Evolutionary conservation across 345 rosid species (phyloP), one percentile per base, ranked within the genome.

Genomic region (Melastoma malabathricum): DNA sequence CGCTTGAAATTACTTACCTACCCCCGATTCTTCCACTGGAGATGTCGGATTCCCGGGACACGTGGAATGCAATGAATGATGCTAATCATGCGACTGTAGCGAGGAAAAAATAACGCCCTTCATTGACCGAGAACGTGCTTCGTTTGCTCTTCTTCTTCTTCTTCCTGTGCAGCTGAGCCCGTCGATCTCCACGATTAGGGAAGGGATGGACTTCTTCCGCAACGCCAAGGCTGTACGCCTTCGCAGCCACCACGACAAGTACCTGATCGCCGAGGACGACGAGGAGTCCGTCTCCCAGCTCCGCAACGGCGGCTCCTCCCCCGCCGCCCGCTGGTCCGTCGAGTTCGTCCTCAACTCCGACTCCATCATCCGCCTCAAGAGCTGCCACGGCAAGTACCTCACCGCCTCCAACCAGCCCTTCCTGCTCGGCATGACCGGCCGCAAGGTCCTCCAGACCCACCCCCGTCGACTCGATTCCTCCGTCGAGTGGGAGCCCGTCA

Each of bases 321-420:
- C 67, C 56, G 76, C 44, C 60, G 90, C 84, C 27, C 67, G 67
- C 50, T 90, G 96, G 96, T 71, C 69, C 10, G 85, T 92, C 3
- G 94, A 88, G 47, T 55, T 65, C 29, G 77, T 88, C 1, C 77
- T 75, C 23, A 77, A 70, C 17, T 64, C 78, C 6, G 47, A 57
- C 6, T 62, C 64, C 54, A 56, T 83, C 13, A 45, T 92, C 51
- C 90, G 94, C 43, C 78, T 92, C 16, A 81, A 75, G 60, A 74
- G 84, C 63, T 65, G 78, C 60, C 70, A 79, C 58, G 85, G 85
- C 2, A 83, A 68, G 18, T 93, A 93, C 72, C 63, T 88, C 20
- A 83, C 98, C 55, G 97, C 97, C 50, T 74, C 95, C 6, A 81
- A 84, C 64, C 72, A 74, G 56, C 84, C 84, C 15, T 84, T 81